phyloP scores from a whole-genome alignment of 2,329 filamentous ascomycete species.

The Xylariaceae sp. region DNA sequence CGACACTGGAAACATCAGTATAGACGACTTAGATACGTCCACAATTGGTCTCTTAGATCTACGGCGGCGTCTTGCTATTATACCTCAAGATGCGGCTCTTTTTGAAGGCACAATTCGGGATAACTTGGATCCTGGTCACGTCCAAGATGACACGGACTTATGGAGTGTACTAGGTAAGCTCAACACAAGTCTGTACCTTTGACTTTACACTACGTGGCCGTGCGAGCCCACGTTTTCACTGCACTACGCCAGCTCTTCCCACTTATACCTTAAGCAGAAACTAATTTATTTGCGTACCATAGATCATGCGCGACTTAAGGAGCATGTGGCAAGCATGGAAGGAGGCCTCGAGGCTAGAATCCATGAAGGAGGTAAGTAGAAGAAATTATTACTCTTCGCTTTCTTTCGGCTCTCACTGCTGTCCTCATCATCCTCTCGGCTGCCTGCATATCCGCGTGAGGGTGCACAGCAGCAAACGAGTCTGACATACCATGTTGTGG shows the following conservation, averaged over 20 bases:
- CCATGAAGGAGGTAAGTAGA: slow-evolving; percentile 84
- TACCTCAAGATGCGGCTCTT: slow-evolving; percentile 94
- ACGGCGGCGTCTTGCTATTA: slow-evolving; percentile 88
- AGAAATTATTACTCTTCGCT: slow-evolving; percentile 29
- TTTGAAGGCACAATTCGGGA: slow-evolving; percentile 94
- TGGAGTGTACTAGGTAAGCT: slow-evolving; percentile 90
- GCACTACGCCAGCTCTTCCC: slow-evolving; percentile 11
- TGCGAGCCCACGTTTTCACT: not conserved
- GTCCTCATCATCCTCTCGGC: slow-evolving; percentile 39
- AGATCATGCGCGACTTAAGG: slow-evolving; percentile 94
- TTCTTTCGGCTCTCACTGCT: slow-evolving; percentile 39
- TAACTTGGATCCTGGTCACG: slow-evolving; percentile 92
- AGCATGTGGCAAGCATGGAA: slow-evolving; percentile 84
- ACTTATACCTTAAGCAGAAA: slow-evolving; percentile 31
- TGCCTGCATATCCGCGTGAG: slow-evolving; percentile 34
- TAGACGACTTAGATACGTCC: slow-evolving; percentile 88
- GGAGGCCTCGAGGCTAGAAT: slow-evolving; percentile 89
- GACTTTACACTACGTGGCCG: slow-evolving; percentile 26
- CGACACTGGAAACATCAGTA: slow-evolving; percentile 79
- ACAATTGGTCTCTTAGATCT: slow-evolving; percentile 89
- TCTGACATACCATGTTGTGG: slow-evolving; percentile 25
- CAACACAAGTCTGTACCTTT: slow-evolving; percentile 29
- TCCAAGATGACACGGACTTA: slow-evolving; percentile 94
- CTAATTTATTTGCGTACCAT: slow-evolving; percentile 46
- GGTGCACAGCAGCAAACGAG: slow-evolving; percentile 27